Evolutionary conservation across 2,329 filamentous ascomycete species (phyloP), one percentile per base, ranked within the genome.

Genomic region (Cladosporium austrohemisphaericum): DNA sequence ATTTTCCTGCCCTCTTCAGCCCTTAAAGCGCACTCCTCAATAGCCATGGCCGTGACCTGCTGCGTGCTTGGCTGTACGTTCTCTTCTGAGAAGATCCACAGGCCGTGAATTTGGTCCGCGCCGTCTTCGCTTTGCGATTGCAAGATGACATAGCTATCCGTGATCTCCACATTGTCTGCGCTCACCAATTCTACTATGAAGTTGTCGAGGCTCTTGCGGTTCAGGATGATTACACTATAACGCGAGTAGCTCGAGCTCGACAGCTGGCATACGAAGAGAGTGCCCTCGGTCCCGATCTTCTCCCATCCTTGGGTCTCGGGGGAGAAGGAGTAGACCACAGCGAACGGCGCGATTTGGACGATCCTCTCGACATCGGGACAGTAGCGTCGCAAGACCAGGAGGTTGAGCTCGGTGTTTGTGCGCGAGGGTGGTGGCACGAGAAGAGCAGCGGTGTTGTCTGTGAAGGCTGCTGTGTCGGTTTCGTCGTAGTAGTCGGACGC

Each of bases 401-500:
- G 77, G 73, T 97, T 97, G 63, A 97, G 83, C 58, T 94, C 85
- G 49, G 85, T 86, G 68, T 91, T 93, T 55, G 85, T 84, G 56
- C 87, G 84, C 28, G 71, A 66, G 47, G 75, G 73, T 33, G 74
- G 73, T 22, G 68, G 66, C 20, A 69, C 67, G 41, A 66, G 57
- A n/a, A 41, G 14, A 22, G 49, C 40, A 32, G 53, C 11, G 52
- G 53, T 23, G 67, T 60, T 47, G 44, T 47, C 44, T 37, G 44
- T 47, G 33, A 47, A 47, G 23, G 55, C 66, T 58, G 43, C 68
- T 65, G 47, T 67, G 60, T 78, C 74, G 14, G 72, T 76, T 53
- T 79, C 76, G 26, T 41, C 38, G 38, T 41, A n/a, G 65, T 70
- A 80, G 71, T 72, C 78, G 57, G 74, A 80, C 44, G 57, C 49